Evolutionary conservation across 495 filamentous ascomycete genomes (phyloP), one percentile per base, ranked within the genome.

Genomic region (Parachaetomium inaequale): DNA sequence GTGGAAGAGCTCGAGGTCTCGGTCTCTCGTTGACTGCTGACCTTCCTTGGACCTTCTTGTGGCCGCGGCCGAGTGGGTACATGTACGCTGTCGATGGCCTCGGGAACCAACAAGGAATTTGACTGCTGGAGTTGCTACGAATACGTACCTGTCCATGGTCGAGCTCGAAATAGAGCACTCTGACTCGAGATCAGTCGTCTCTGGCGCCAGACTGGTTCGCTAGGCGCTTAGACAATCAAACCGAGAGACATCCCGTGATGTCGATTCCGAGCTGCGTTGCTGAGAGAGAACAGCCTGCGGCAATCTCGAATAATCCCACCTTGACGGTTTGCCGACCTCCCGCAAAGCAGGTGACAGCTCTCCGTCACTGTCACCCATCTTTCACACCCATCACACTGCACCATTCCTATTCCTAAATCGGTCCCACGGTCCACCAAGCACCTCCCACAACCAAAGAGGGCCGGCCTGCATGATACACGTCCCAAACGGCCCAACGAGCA

Each of bases 341-440:
- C 29, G n/a, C 50, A 53, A 31, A 54, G n/a, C 31, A 23, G 49
- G 28, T 15, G 42, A 10, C 6, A 23, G 19, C n/a, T 23, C n/a
- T 7, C 40, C 42, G 19, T 46, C 42, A 46, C 42, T 26, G 45
- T 49, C 45, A 21, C 6, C 47, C 47, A 29, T 51, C 47, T 51
- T 45, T 51, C 47, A 51, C 17, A 28, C n/a, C 29, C 10, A 49
- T 49, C 45, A 49, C 55, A 58, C 55, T 58, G 55, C 55, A 58
- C 12, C 45, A 21, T 25, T 17, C 4, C 38, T 40, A 40, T 12
- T 14, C 8, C 23, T 8, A 58, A 58, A 58, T 58, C 26, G n/a
- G 55, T 58, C 55, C 28, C 40, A 47, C 45, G 45, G 23, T 25
- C 23, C 45, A 49, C 45, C 45, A 25, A 23, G 45, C 45, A 49